phyloP scores from a whole-genome alignment of 352 stramenopile species.

The Halophytophthora batemanensis region DNA sequence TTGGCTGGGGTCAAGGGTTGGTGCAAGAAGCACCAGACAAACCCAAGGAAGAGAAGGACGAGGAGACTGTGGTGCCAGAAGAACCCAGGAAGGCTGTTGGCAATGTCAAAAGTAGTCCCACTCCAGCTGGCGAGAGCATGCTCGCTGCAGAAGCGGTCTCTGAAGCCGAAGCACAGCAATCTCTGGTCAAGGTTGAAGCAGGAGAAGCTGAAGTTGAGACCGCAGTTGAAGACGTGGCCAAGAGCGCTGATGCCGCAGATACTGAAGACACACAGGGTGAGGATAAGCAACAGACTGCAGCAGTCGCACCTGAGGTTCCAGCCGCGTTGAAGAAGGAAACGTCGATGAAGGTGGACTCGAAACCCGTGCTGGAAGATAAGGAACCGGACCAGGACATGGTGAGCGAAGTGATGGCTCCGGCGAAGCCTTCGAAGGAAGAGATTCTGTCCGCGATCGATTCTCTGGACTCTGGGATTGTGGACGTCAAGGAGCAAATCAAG shows the following conservation, averaged over 20 bases:
- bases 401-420: background rate
- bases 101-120: slow-evolving; percentile 4
- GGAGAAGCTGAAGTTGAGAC: background rate
- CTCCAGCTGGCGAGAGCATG: slow-evolving; percentile 7
- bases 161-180: slow-evolving; percentile 3
- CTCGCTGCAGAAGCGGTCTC: background rate
- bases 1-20: slow-evolving; percentile 82
- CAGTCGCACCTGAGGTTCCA: background rate
- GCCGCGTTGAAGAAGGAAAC: background rate
- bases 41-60: slow-evolving; percentile 8
- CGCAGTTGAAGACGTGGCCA: background rate
- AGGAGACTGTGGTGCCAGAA: slow-evolving; percentile 3
- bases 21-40: slow-evolving; percentile 36
- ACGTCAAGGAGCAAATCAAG: slow-evolving; percentile 72
- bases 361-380: background rate
- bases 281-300: slow-evolving; percentile 5
- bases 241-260: background rate
- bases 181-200: slow-evolving; percentile 6
- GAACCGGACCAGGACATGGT: slow-evolving; percentile 3
- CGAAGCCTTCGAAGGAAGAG: slow-evolving; percentile 63
- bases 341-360: background rate
- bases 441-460: slow-evolving; percentile 80
- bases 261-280: slow-evolving; percentile 8
- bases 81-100: slow-evolving; percentile 2
- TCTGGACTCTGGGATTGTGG: slow-evolving; percentile 65